A percentile compares a stretch with the other conserved stretches of the same genome.
phyloP scores from a whole-genome alignment of 176 grass and related monocot genomes.

The Cocos nucifera region DNA sequence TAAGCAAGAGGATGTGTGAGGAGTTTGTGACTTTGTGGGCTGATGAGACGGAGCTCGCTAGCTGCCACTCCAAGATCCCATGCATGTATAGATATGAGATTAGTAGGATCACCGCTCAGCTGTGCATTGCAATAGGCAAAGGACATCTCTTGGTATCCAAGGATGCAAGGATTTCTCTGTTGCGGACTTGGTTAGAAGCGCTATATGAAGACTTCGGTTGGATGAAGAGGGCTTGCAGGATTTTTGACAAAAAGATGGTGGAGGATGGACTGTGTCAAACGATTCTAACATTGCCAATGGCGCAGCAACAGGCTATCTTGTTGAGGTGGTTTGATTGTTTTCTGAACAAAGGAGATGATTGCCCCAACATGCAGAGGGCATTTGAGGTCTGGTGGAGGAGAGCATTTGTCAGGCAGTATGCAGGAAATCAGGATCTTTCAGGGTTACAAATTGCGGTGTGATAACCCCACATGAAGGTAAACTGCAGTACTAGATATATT shows the following conservation, averaged over 20 bases:
- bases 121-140: constrained; percentile 14
- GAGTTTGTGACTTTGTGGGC: constrained; percentile 14
- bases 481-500: background rate
- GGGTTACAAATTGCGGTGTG: constrained; percentile 3
- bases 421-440: background rate
- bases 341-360: constrained; percentile 18
- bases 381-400: constrained; percentile 20
- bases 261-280: constrained; percentile 9
- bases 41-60: background rate
- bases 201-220: constrained; percentile 19
- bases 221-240: constrained; percentile 12
- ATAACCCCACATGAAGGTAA: background rate
- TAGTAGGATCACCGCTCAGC: constrained; percentile 17
- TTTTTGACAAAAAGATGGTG: constrained; percentile 15
- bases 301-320: constrained; percentile 6
- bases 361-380: constrained; percentile 10
- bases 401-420: constrained; percentile 8
- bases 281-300: constrained; percentile 15
- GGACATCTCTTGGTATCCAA: constrained; percentile 15
- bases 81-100: constrained; percentile 22
- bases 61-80: constrained; percentile 15
- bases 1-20: constrained; percentile 11
- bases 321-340: constrained; percentile 20
- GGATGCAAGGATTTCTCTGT: constrained; percentile 6
- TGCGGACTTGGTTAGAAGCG: constrained; percentile 14